Percentiles rank a stretch among this genome's conserved stretches.
Conservation (phyloP, 371 early-diverging fungal species). For the Mucor mucedo region DNA sequence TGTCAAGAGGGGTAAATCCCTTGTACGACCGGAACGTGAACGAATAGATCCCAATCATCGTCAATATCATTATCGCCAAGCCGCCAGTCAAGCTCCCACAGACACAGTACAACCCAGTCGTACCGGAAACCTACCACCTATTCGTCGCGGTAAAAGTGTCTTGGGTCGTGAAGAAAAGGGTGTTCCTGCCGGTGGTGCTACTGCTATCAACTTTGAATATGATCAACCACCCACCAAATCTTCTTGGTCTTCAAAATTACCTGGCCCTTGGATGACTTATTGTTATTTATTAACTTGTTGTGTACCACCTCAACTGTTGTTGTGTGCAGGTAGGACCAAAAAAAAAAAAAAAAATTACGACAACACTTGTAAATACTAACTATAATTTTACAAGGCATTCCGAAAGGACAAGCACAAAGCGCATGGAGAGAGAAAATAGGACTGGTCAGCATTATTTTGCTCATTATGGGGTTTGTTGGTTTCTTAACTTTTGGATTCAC, state of each 20-base stretch:
- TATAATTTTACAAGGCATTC: slow-evolving; percentile 36
- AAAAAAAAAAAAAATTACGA: slow-evolving; percentile 7
- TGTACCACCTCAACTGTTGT: slow-evolving; percentile 42
- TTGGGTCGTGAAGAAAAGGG: slow-evolving; percentile 47
- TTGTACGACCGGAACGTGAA: slow-evolving; percentile 77
- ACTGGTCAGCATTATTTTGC: slow-evolving; percentile 67
- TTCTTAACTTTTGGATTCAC: slow-evolving; percentile 69
- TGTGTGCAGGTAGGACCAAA: slow-evolving; percentile 24
- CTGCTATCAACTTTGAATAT: slow-evolving; percentile 3
- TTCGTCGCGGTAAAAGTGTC: slow-evolving; percentile 50
- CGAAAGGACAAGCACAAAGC: slow-evolving; percentile 58
- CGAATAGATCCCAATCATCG: slow-evolving; percentile 59
- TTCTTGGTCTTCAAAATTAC: slow-evolving; percentile 7
- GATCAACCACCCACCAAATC: slow-evolving; percentile 1
- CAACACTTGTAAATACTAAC: neutral
- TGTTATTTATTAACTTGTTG: slow-evolving; percentile 61
- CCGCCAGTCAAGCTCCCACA: slow-evolving; percentile 33
- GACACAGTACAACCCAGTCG: slow-evolving; percentile 42
- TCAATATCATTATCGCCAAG: slow-evolving; percentile 62
- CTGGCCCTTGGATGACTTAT: slow-evolving; percentile 55
- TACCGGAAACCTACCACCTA: slow-evolving; percentile 37
- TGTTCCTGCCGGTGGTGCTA: neutral
- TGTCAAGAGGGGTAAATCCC: slow-evolving; percentile 62
- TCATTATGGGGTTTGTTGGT: slow-evolving; percentile 56
- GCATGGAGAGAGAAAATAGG: slow-evolving; percentile 91